A percentile compares a stretch with the other conserved stretches of the same genome.
These are phyloP conservation scores for Myriosclerotinia scirpicola DNA, from an alignment of 2,329 filamentous ascomycete genomes.

Conservation along the genomic window DNA sequence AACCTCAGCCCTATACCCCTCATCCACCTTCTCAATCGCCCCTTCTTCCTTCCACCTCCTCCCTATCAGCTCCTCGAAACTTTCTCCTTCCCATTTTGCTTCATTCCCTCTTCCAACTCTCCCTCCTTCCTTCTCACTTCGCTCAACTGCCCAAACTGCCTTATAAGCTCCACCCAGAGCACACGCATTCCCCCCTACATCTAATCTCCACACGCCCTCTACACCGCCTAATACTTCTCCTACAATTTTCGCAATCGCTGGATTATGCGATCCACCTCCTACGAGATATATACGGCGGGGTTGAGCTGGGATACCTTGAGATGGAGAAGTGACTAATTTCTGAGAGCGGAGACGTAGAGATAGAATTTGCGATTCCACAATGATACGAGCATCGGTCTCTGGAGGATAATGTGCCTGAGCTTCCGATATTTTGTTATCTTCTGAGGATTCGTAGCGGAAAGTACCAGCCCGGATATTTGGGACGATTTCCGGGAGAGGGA, in stretches of 20 bases:
- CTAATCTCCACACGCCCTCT: slow-evolving; percentile 89
- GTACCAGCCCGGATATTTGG: slow-evolving; percentile 84
- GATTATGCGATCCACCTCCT: slow-evolving; percentile 86
- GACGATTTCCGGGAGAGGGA: slow-evolving; percentile 92
- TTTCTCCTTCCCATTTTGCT: slow-evolving; percentile 53
- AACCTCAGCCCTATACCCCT: slow-evolving; percentile 72
- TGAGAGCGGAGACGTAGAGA: slow-evolving; percentile 84
- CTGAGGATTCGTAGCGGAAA: slow-evolving; percentile 72
- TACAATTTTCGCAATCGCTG: slow-evolving; percentile 79
- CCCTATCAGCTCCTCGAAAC: slow-evolving; percentile 85
- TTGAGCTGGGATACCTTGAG: slow-evolving; percentile 67
- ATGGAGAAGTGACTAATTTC: slow-evolving; percentile 65
- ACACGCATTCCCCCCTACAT: slow-evolving; percentile 94
- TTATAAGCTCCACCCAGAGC: slow-evolving; percentile 94
- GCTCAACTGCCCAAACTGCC: slow-evolving; percentile 86
- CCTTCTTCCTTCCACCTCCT: slow-evolving; percentile 81
- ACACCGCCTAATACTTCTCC: slow-evolving; percentile 85
- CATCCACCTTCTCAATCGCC: slow-evolving; percentile 78
- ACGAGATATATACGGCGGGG: slow-evolving; percentile 91
- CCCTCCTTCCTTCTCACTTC: slow-evolving; percentile 41
- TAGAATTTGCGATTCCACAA: slow-evolving; percentile 93
- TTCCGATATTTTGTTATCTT: slow-evolving; percentile 53
- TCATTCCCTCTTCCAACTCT: background rate
- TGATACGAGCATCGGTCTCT: slow-evolving; percentile 74
- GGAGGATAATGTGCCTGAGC: slow-evolving; percentile 52